Evolutionary conservation across 306 rosid genomes (phyloP), one percentile per base, ranked within the genome.

Genomic region (Fragaria vesca): DNA sequence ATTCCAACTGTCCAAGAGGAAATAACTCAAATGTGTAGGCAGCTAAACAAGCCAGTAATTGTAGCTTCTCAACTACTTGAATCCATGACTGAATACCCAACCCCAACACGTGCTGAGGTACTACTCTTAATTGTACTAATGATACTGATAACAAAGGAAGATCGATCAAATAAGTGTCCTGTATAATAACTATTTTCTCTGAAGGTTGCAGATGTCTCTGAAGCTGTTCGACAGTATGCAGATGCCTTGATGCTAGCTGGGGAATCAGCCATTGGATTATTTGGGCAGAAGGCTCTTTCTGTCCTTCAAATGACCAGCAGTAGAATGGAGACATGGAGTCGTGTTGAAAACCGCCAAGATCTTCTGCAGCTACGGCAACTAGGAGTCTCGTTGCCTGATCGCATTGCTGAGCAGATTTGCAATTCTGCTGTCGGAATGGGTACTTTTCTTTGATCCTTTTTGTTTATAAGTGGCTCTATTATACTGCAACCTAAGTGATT

Each of bases 91-190:
- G 97, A 94, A 85, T 94, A 94, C 82, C 98, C 98, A 78, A 94
- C 96, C n/a, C 98, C 98, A 75, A 91, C 98, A 18, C 94, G 94
- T 0, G 98, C 97, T 4, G 98, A 94, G 97, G 98, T 91, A 85
- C 51, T 40, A 61, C 21, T 17, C 65, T 32, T 34, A 32, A 5
- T 63, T 32, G 21, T 6, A 63, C 21, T 63, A 63, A 32, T 63
- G 20, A 30, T 63, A 61, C 42, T 30, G 21, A 16, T 24, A 8
- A 42, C 13, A 62, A 18, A 52, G 26, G 24, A 78, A 11, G 43
- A 55, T 51, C 17, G 12, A 72, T 6, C 12, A 2, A 54, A 57
- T 15, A 54, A 40, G 34, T 60, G 48, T 24, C 58, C 7, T 43
- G 30, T 74, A 60, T 15, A 18, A 43, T 74, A 52, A 17, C 55